Percentiles rank a stretch among this genome's conserved stretches.
Conservation (phyloP, 495 filamentous ascomycete genomes). For the Aspergillus kassunensis region DNA sequence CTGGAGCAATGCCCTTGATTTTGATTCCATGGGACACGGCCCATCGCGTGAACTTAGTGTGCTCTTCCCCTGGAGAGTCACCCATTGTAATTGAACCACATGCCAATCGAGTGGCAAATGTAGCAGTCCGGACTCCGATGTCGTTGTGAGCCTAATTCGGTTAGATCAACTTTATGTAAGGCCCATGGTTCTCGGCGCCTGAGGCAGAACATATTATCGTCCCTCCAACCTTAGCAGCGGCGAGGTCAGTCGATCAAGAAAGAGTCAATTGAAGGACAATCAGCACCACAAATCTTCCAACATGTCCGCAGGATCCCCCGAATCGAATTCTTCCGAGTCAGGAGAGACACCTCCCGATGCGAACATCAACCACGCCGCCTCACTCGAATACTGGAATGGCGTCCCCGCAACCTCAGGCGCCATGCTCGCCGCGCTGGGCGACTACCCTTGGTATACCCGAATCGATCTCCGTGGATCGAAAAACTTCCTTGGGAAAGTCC, state of each 20-base stretch:
- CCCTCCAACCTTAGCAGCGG: neutral
- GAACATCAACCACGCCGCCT: conserved; percentile 35
- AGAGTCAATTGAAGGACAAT: too few relatives aligned
- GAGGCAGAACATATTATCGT: neutral
- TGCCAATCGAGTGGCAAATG: neutral
- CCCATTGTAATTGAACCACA: neutral
- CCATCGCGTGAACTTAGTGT: conserved; percentile 52
- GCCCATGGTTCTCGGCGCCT: neutral
- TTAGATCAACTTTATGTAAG: conserved; percentile 1
- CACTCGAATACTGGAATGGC: conserved; percentile 67
- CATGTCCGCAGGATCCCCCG: neutral
- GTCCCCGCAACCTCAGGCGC: conserved; percentile 52
- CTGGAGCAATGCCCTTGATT: conserved; percentile 54
- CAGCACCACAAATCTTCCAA: too few relatives aligned
- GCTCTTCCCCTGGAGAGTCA: conserved; percentile 21
- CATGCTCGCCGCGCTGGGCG: conserved; percentile 88
- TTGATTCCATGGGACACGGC: conserved; percentile 48
- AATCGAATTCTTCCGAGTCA: too few relatives aligned
- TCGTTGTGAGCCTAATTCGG: conserved; percentile 4
- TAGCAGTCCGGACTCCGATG: neutral
- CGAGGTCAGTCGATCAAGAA: conserved; percentile 43
- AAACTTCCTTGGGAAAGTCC: conserved; percentile 65
- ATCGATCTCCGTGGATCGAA: conserved; percentile 64
- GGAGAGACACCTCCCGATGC: conserved; percentile 35
- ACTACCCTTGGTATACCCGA: conserved; percentile 66